Conservation (phyloP, 2,329 filamentous ascomycete species). For the Tolypocladium endophyticum region DNA sequence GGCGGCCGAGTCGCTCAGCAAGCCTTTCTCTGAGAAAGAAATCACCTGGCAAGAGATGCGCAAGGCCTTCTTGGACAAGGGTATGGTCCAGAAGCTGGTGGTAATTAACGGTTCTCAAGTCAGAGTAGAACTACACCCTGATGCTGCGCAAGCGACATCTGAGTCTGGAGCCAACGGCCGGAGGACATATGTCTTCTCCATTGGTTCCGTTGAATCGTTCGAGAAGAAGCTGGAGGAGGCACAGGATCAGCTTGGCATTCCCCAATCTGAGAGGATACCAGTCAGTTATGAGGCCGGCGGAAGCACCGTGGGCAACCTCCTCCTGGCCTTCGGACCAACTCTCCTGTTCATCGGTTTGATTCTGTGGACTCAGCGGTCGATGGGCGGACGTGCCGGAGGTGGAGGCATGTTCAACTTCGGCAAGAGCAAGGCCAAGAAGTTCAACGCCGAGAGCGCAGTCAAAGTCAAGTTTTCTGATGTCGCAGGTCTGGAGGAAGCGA, state of each 20-base stretch:
- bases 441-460: slow-evolving; percentile 93
- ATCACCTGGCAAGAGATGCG: slow-evolving; percentile 98
- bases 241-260: slow-evolving; percentile 79
- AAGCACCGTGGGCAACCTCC: slow-evolving; percentile 59
- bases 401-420: slow-evolving; percentile 92
- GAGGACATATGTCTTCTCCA: slow-evolving; percentile 73
- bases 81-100: slow-evolving; percentile 85
- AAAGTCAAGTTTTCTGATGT: slow-evolving; percentile 97
- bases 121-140: slow-evolving; percentile 68
- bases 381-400: slow-evolving; percentile 52
- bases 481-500: slow-evolving; percentile 96
- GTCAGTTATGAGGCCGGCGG: slow-evolving; percentile 78
- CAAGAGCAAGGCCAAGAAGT: slow-evolving; percentile 90
- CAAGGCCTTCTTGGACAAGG: slow-evolving; percentile 89
- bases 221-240: slow-evolving; percentile 81
- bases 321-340: slow-evolving; percentile 76
- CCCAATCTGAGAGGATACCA: slow-evolving; percentile 78
- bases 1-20: slow-evolving; percentile 28
- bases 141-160: slow-evolving; percentile 44
- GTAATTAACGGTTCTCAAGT: slow-evolving; percentile 64
- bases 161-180: slow-evolving; percentile 16
- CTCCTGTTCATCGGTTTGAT: slow-evolving; percentile 76
- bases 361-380: slow-evolving; percentile 68
- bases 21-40: slow-evolving; percentile 46
- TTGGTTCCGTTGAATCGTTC: slow-evolving; percentile 88